Evolutionary conservation across 257 asterid species (phyloP).

Genomic region (Marsdenia floribunda): DNA sequence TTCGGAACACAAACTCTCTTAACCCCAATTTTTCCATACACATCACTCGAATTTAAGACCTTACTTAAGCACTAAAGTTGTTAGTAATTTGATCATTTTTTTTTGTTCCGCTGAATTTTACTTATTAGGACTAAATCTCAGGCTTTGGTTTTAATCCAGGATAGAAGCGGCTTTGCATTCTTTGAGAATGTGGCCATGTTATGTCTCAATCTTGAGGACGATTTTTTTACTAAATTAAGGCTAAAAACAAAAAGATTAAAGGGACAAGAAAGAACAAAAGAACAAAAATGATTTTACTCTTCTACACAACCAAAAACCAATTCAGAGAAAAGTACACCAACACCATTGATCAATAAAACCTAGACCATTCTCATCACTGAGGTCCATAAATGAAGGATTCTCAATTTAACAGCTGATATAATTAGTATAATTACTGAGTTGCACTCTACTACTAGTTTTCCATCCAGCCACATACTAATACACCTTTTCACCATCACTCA

Average conservation of each 20-base stretch:
- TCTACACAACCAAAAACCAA: neutral
- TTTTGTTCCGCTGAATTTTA: no score
- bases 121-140: no score
- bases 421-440: neutral
- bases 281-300: neutral
- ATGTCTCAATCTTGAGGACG: no score
- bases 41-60: no score
- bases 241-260: neutral
- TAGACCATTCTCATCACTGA: neutral
- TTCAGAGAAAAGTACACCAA: neutral
- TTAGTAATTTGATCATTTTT: no score
- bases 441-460: neutral
- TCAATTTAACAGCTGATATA: neutral
- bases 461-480: neutral
- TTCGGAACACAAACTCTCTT: no score
- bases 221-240: no score
- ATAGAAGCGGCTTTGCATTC: no score
- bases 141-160: no score
- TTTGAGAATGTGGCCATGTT: no score
- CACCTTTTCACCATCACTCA: neutral
- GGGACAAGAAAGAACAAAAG: neutral
- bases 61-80: no score
- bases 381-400: neutral
- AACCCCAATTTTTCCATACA: no score
- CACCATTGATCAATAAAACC: neutral